Evolutionary conservation across 2,329 filamentous ascomycete genomes (phyloP), one percentile per base, ranked within the genome.

Genomic region (Chrysoporthe cubensis): DNA sequence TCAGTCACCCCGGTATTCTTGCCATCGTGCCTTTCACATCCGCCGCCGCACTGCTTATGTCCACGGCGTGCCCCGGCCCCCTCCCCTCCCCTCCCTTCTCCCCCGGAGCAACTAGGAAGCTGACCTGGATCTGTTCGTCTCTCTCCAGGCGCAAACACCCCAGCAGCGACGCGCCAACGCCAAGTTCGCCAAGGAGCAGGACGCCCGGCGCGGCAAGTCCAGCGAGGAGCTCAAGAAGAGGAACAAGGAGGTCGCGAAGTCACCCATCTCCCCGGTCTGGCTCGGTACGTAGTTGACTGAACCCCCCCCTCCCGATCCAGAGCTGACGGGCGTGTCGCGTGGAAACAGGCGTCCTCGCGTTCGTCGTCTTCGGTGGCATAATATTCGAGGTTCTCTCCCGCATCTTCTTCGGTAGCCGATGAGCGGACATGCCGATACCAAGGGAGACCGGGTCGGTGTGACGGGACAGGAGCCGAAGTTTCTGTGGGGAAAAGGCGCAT

Each of bases 131-230:
- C 11, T 16, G 4, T 16, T 13, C 11, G 37, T 21, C 56, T 56
- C 52, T 18, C 3, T 60, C 37, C 75, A 94, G 91, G 91, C 89
- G 74, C 92, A 95, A 90, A 96, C 92, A 73, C 92, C 90, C 73
- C 87, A 93, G 80, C 93, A 96, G 84, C 90, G 92, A 78, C 88
- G 88, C 76, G 89, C 90, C 71, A 96, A 96, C 83, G 87, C 87
- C 76, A 91, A 91, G 80, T 96, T 93, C 80, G 89, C 86, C 73
- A 90, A 90, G 78, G 85, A 87, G 65, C 89, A 95, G 78, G 88
- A 91, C 77, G 82, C 84, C 69, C 91, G 90, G 77, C 91, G 91
- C 79, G 92, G 92, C 80, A 93, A 92, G 82, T 85, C 88, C n/a
- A 85, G 88, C 67, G 81, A 81, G 34, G 85, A 88, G 71, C 78